Evolutionary conservation across 768 basidiomycete genomes (phyloP).

Genomic region (Pulveroboletus ravenelii): DNA sequence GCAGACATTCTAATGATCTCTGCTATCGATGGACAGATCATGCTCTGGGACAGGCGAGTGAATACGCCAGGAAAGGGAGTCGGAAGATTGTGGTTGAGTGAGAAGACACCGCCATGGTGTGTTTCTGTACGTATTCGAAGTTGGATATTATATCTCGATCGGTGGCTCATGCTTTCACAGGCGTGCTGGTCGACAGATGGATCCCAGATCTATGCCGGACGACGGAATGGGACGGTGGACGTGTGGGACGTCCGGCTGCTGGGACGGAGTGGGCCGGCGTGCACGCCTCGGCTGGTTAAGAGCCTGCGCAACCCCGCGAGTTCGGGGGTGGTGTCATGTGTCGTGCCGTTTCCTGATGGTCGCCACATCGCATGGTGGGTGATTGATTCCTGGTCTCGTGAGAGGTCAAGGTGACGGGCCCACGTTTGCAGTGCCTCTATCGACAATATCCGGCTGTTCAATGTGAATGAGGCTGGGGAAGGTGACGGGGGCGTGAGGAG

Average conservation of each 20-base stretch:
- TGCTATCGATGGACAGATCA: constrained; percentile 86
- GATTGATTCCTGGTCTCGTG: constrained; percentile 9
- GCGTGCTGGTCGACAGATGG: constrained; percentile 94
- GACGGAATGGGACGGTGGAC: constrained; percentile 86
- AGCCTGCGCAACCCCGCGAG: constrained; percentile 82
- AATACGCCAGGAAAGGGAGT: constrained; percentile 63
- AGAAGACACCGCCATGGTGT: constrained; percentile 94
- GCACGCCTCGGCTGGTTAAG: constrained; percentile 74
- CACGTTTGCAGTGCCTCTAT: constrained; percentile 64
- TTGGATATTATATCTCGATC: neutral
- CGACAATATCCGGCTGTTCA: constrained; percentile 94
- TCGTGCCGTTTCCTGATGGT: constrained; percentile 89
- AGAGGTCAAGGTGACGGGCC: constrained; percentile 16
- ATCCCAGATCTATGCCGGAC: constrained; percentile 81
- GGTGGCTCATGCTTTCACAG: constrained; percentile 37
- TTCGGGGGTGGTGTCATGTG: constrained; percentile 88
- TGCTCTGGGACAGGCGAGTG: constrained; percentile 85
- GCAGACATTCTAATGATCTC: constrained; percentile 84
- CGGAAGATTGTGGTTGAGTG: constrained; percentile 82
- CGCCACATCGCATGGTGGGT: constrained; percentile 84
- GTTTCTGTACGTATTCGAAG: constrained; percentile 63
- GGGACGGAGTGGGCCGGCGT: constrained; percentile 55
- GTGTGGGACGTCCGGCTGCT: constrained; percentile 91
- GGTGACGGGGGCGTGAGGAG: constrained; percentile 56
- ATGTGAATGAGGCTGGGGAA: constrained; percentile 74